Conservation (phyloP, 208 protist species). For the Trypanosoma boissoni region DNA sequence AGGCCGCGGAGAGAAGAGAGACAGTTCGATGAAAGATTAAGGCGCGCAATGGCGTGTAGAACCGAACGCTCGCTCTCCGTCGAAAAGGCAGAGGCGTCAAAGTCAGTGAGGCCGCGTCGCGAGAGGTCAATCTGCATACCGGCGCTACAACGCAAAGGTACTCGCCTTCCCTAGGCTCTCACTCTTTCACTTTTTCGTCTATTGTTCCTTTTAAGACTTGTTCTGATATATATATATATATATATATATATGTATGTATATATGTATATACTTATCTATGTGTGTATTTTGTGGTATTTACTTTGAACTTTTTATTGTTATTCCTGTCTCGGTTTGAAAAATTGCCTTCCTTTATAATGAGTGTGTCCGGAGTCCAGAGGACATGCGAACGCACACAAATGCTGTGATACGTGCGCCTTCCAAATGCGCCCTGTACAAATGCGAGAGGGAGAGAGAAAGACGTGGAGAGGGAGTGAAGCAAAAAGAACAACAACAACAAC, state of each 20-base stretch:
- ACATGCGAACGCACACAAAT: no score
- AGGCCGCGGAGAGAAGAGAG: slow-evolving; percentile 46
- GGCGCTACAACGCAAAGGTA: background rate
- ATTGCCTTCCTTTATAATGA: no score
- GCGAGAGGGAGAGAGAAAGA: background rate
- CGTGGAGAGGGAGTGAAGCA: background rate
- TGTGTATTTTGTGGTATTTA: slow-evolving; percentile 4
- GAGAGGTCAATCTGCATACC: slow-evolving; percentile 58
- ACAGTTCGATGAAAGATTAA: slow-evolving; percentile 75
- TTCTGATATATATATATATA: background rate
- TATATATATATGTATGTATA: slow-evolving; percentile 10
- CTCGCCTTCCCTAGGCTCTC: background rate
- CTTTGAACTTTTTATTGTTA: no score
- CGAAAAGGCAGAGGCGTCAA: slow-evolving; percentile 61
- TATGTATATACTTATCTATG: slow-evolving; percentile 1
- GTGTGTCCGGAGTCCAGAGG: no score
- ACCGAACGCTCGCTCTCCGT: slow-evolving; percentile 37
- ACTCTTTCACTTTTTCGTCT: background rate
- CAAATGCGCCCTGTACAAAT: no score
- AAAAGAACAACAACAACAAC: background rate
- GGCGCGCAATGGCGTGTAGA: slow-evolving; percentile 48
- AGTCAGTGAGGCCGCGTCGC: slow-evolving; percentile 53
- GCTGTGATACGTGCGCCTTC: no score
- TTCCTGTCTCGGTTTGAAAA: no score
- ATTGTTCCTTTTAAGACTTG: background rate